Evolutionary conservation across 768 basidiomycete species (phyloP).

Genomic region (Lactifluus volemus): DNA sequence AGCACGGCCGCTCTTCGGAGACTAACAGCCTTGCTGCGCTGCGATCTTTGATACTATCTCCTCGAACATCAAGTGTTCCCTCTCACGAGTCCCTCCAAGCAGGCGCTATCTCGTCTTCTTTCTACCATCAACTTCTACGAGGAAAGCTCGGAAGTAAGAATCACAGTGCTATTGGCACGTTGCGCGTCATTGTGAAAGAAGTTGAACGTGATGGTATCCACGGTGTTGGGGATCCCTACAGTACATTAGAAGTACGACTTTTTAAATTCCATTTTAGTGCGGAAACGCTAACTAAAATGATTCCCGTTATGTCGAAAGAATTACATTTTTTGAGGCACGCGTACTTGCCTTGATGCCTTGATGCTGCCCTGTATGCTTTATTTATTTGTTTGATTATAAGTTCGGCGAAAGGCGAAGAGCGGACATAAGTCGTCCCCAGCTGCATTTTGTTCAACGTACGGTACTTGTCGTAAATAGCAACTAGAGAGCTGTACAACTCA

Average conservation of each 20-base stretch:
- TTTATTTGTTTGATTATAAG: background rate
- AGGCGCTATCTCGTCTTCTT: conserved; percentile 36
- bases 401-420: background rate
- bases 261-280: no score
- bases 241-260: background rate
- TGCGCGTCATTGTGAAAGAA: conserved; percentile 49
- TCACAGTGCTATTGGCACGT: conserved; percentile 44
- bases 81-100: conserved; percentile 29
- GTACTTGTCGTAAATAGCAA: background rate
- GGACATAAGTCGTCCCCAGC: background rate
- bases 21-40: conserved; percentile 34
- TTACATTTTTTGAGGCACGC: conserved; percentile 13
- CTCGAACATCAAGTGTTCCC: conserved; percentile 23
- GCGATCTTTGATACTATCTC: conserved; percentile 18
- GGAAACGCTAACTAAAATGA: background rate
- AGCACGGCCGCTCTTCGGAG: conserved; percentile 41
- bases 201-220: conserved; percentile 56
- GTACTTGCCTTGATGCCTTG: conserved; percentile 20
- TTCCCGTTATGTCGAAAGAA: conserved; percentile 6
- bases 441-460: background rate
- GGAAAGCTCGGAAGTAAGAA: conserved; percentile 35
- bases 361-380: background rate
- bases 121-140: conserved; percentile 45
- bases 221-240: conserved; percentile 26
- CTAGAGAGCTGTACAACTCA: background rate